Conservation (phyloP, 257 asterid genomes). For the Buddleja alternifolia region DNA sequence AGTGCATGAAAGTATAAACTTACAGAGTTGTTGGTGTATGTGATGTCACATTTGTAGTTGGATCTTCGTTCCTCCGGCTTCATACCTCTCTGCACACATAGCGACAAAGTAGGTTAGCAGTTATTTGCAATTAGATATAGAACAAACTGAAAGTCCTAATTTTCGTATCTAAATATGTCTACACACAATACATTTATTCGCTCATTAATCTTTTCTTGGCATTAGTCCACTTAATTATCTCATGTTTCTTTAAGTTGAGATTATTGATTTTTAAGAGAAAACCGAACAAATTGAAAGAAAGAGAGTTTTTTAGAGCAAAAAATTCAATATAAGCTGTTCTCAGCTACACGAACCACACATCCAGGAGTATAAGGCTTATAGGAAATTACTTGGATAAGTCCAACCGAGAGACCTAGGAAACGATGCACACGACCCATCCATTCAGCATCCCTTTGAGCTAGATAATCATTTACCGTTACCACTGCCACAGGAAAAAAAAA, state of each 20-base stretch:
- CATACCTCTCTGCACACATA: conserved; percentile 76
- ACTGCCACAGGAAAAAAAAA: conserved; percentile 53
- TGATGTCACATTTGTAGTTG: conserved; percentile 88
- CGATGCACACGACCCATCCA: conserved; percentile 99
- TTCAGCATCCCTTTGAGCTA: conserved; percentile 98
- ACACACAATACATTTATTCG: not conserved
- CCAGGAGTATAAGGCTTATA: conserved; percentile 14
- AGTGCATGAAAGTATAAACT: conserved; percentile 31
- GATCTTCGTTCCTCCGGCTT: conserved; percentile 62
- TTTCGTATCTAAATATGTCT: conserved; percentile 1
- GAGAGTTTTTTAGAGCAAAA: conserved; percentile 8
- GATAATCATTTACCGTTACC: conserved; percentile 95
- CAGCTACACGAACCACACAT: conserved; percentile 9
- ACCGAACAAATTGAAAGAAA: not conserved
- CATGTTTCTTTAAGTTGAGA: conserved; percentile 13
- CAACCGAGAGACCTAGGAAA: conserved; percentile 94
- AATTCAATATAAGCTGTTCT: not conserved
- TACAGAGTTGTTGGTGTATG: conserved; percentile 93
- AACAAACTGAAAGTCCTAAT: conserved; percentile 12
- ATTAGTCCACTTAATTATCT: not conserved
- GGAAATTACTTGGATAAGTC: conserved; percentile 87
- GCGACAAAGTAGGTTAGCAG: conserved; percentile 20
- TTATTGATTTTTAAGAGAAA: not conserved
- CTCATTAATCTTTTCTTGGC: not conserved
- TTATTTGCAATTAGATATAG: not conserved